Base-by-base conservation (phyloP, 2,329 filamentous ascomycete genomes). In the Penicillium decumbens region DNA sequence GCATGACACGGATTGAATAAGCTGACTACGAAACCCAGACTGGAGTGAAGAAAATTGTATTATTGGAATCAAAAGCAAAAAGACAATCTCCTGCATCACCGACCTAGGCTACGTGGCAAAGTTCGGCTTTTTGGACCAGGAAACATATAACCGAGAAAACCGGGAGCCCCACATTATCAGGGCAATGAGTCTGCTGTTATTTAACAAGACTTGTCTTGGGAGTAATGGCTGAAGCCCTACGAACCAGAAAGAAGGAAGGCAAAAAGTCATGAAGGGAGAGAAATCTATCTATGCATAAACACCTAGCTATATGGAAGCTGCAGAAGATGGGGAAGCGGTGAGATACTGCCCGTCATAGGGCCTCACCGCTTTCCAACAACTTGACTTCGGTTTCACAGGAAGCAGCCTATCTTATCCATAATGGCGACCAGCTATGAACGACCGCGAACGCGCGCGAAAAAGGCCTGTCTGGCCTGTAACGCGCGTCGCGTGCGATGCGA, bases 401-500 rank as follows among this genome's bases (percentile, higher is more conserved):
- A 56, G 42, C 51, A 59, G 57, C 55, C 55, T 51, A 58, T 57
- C 33, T 41, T 25, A 37, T 33, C 13, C 6, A 41, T 6, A 23
- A 55, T 49, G 47, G 55, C 51, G 49, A 53, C 43, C 23, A 41
- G 33, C 6, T 10, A 47, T 4, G 54, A 59, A 43, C 51, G 52
- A 25, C 55, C 54, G 32, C 54, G 60, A 4, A 61, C 56, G 6
- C 68, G 73, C 39, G 73, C 73, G 27, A 73, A 71, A 50, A 63
- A 72, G 49, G 73, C 74, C 6, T 76, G 74, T 51, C 62, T 68
- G 32, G 67, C 69, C 23, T 76, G 73, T 53, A 75, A 76, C 49
- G 61, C 69, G n/a, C 69, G 72, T 28, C 67, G 73, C 29, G 72
- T 76, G 30, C 72, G 72, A 45, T 76, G 73, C 53, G 70, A 76